Percentiles rank a stretch among this genome's conserved stretches.
Evolutionary conservation across 768 basidiomycete species (phyloP).

Genomic region (Austroboletus festivus): DNA sequence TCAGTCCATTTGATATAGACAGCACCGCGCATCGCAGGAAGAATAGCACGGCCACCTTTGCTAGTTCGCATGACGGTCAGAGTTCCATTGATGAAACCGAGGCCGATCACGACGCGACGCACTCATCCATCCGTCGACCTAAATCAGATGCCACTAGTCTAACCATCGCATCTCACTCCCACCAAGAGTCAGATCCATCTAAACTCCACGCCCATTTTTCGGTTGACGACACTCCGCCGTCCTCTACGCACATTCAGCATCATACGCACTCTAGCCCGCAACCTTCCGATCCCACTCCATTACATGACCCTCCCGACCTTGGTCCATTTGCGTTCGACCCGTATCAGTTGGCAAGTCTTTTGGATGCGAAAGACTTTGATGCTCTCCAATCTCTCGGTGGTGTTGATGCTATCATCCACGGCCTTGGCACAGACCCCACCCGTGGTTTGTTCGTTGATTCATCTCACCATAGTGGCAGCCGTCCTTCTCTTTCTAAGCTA

Average conservation of each 20-base stretch:
- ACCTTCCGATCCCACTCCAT: conserved; percentile 20
- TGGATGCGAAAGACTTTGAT: conserved; percentile 84
- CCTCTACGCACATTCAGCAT: conserved; percentile 23
- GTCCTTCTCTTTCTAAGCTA: conserved; percentile 11
- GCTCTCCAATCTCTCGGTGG: conserved; percentile 72
- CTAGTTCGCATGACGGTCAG: conserved; percentile 40
- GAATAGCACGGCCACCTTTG: conserved; percentile 53
- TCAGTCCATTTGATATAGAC: conserved; percentile 39
- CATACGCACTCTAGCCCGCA: conserved; percentile 22
- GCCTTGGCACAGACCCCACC: conserved; percentile 66
- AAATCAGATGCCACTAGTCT: conserved; percentile 35
- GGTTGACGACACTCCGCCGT: conserved; percentile 6
- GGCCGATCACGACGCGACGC: conserved; percentile 39
- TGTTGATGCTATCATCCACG: conserved; percentile 55
- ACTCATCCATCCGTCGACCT: conserved; percentile 32
- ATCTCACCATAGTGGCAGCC: not conserved
- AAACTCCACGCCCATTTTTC: conserved; percentile 13
- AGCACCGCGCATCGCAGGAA: conserved; percentile 47
- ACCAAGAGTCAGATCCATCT: conserved; percentile 37
- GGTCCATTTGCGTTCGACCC: conserved; percentile 75
- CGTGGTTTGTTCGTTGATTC: conserved; percentile 38
- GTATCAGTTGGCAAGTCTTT: conserved; percentile 71
- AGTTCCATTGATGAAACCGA: conserved; percentile 45
- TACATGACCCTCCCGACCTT: conserved; percentile 51
- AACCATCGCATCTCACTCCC: conserved; percentile 35